Evolutionary conservation across 495 filamentous ascomycete genomes (phyloP).

Genomic region (Letharia columbiana): DNA sequence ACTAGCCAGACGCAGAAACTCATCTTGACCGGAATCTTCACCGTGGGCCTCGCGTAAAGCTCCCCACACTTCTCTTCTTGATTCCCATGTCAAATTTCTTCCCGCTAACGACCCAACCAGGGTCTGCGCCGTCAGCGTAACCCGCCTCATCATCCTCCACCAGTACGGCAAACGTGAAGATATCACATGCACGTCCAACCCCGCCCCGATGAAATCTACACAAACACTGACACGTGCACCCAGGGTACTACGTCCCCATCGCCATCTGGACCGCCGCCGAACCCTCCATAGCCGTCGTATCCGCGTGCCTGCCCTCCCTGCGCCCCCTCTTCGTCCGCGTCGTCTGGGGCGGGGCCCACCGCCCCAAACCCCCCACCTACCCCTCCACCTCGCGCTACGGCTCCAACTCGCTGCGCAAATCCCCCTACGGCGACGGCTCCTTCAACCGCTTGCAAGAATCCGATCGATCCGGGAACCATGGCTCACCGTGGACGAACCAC

Average conservation of each 20-base stretch:
- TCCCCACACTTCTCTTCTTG: neutral
- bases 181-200: neutral
- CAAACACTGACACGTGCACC: neutral
- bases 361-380: constrained; percentile 5
- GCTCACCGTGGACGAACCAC: neutral
- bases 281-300: constrained; percentile 22
- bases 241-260: constrained; percentile 21
- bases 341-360: constrained; percentile 9
- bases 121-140: constrained; percentile 21
- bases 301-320: constrained; percentile 23
- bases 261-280: constrained; percentile 27
- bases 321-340: constrained; percentile 21
- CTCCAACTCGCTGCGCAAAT: neutral
- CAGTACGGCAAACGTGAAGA: constrained; percentile 11
- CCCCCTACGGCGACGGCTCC: neutral
- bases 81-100: neutral
- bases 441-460: constrained; percentile 10
- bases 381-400: constrained; percentile 5
- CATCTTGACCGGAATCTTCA: constrained; percentile 16
- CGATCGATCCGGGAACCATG: neutral
- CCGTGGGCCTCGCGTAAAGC: constrained; percentile 12
- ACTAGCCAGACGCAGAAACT: constrained; percentile 18
- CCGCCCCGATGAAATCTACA: neutral
- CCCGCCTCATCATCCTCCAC: constrained; percentile 12
- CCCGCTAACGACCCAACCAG: neutral